phyloP scores from a whole-genome alignment of 1,284 basidiomycete species.

The Heterobasidion parviporum region DNA sequence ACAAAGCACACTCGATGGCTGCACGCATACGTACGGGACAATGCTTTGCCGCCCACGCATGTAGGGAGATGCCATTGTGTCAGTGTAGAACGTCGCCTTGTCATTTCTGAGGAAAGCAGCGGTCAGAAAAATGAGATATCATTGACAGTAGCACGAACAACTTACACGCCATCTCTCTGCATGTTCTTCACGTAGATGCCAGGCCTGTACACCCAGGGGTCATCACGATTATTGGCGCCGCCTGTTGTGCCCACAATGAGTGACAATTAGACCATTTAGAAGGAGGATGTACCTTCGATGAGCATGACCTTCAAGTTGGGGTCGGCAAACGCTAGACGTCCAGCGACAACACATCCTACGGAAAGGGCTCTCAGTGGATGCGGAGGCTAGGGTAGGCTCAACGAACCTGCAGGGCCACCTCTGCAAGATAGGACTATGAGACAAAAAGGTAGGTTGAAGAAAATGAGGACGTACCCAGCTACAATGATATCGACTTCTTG shows the following conservation, averaged over 20 bases:
- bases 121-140: slow-evolving; percentile 2
- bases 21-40: slow-evolving; percentile 42
- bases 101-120: slow-evolving; percentile 40
- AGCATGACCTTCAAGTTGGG: slow-evolving; percentile 68
- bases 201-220: slow-evolving; percentile 65
- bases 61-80: slow-evolving; percentile 47
- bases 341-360: slow-evolving; percentile 57
- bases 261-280: neutral
- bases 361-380: too few species aligned
- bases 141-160: neutral
- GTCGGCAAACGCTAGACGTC: slow-evolving; percentile 62
- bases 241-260: slow-evolving; percentile 22
- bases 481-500: slow-evolving; percentile 72
- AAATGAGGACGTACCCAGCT: slow-evolving; percentile 26
- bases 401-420: slow-evolving; percentile 52
- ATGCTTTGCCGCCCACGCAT: slow-evolving; percentile 58
- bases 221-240: slow-evolving; percentile 64
- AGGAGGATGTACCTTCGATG: slow-evolving; percentile 45
- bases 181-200: slow-evolving; percentile 65
- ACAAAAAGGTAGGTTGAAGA: slow-evolving; percentile 5
- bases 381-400: too few species aligned
- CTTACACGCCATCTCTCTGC: slow-evolving; percentile 60
- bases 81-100: slow-evolving; percentile 64
- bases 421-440: slow-evolving; percentile 20
- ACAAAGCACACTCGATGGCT: too few species aligned